Evolutionary conservation across 176 grass and related monocot genomes (phyloP), one percentile per base, ranked within the genome.

Genomic region (Panicum miliaceum): DNA sequence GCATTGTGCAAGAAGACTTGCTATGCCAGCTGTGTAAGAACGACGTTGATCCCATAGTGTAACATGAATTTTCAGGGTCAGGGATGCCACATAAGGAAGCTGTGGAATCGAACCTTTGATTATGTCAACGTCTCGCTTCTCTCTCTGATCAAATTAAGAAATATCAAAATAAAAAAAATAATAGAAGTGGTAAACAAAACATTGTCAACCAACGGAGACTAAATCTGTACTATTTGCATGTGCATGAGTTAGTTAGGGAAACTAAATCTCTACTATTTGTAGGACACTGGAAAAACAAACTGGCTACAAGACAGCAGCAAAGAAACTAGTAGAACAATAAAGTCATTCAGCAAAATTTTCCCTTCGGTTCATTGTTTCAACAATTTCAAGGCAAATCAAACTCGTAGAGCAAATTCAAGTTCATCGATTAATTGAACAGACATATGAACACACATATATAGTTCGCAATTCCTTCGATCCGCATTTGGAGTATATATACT

Each of bases 1-100:
- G 64, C 35, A 68, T 40, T 68, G 64, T 40, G 64, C 7, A 20
- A 68, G 36, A 18, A 68, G 1, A n/a, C 18, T 12, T 40, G 64
- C 3, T 40, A 68, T n/a, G 18, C 35, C 7, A 11, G 8, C 3
- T 68, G 1, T n/a, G n/a, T n/a, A 40, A 8, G 35, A 40, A 40
- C 14, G 35, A n/a, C n/a, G n/a, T 22, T 0, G 7, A 22, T 12
- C 35, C 3, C 0, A 0, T 1, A 68, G 18, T 6, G 0, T 5
- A 40, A n/a, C 19, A 9, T 22, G 8, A 22, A 68, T 9, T 0
- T 18, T n/a, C n/a, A n/a, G n/a, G n/a, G n/a, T 40, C 37, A 68
- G 12, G 19, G 35, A 12, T 40, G 18, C 40, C 18, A 68, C 64
- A 20, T 68, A 19, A 22, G 64, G 35, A 68, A 68, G 64, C 1